A percentile compares a stretch with the other conserved stretches of the same genome.
Conservation (phyloP, 176 grass and related monocot genomes). For the Oryza punctata region DNA sequence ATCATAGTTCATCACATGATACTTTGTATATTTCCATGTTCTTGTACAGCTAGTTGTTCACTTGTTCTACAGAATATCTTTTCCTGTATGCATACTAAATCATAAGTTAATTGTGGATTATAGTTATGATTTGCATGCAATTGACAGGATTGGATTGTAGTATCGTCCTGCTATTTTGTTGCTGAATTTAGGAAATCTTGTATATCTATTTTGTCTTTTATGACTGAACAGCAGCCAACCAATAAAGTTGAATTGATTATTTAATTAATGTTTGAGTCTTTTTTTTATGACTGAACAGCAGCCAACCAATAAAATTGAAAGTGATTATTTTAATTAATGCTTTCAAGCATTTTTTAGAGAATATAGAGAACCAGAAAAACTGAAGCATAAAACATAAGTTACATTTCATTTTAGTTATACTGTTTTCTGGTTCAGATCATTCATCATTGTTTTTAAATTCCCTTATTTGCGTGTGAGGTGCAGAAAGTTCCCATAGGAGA, state of each 20-base stretch:
- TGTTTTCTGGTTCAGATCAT: too few species aligned
- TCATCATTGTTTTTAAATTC: too few species aligned
- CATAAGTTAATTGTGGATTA: background rate
- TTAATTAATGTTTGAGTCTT: too few species aligned
- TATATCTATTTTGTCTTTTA: background rate
- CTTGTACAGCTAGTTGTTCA: slow-evolving; percentile 4
- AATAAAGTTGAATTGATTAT: background rate
- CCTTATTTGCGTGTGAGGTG: too few species aligned
- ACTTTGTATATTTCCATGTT: background rate
- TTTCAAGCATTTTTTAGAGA: too few species aligned
- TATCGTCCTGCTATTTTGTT: background rate
- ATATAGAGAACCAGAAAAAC: too few species aligned
- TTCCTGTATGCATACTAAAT: slow-evolving; percentile 20
- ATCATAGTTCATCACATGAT: slow-evolving; percentile 1
- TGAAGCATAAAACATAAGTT: too few species aligned
- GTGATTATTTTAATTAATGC: too few species aligned
- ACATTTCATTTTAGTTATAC: too few species aligned
- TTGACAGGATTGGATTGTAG: background rate
- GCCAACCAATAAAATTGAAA: too few species aligned
- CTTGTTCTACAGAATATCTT: background rate
- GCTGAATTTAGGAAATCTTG: background rate
- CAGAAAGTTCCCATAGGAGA: too few species aligned
- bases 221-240: slow-evolving; percentile 6
- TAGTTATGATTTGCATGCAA: background rate
- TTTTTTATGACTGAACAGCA: too few species aligned